Base-by-base conservation (phyloP, 2,329 filamentous ascomycete species). In the Grosmannia clavigera region DNA sequence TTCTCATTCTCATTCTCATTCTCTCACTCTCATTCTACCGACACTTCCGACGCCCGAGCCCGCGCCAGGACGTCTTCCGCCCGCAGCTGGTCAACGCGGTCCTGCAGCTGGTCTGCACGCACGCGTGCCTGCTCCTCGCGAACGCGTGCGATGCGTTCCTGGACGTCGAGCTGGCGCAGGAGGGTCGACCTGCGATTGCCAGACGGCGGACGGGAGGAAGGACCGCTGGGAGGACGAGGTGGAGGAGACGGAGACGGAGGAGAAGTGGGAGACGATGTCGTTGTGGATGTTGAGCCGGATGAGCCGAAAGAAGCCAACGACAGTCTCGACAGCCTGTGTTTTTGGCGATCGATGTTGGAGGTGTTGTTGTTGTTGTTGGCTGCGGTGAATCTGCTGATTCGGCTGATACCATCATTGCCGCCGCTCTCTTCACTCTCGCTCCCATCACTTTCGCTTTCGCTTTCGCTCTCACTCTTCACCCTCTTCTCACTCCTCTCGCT, bases 141-240 rank as follows among this genome's bases (percentile, higher is more conserved):
- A 12, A 43, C 40, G 11, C 61, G 61, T 5, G 58, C 61, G 25
- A 55, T 16, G 14, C 62, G 62, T 48, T 62, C 61, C 31, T 55
- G 59, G 14, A 46, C 58, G 52, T 62, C 61, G 31, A 64, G 56
- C 27, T 60, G 40, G 48, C 43, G 59, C 25, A 61, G 50, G 3
- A 63, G 27, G 40, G 35, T 14, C 25, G 40, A 29, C 5, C 35
- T 12, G 33, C 33, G 33, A 9, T 35, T 9, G 33, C 33, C 33
- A 9, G 33, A 40, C 12, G 38, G 38, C 5, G 25, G 54, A n/a
- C 12, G 22, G 22, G 11, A 4, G n/a, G 3, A 14, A 14, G 35
- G 35, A 10, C 10, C 14, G 38, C 4, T 40, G 38, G 38, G 35
- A 40, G 5, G 54, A 12, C n/a, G 31, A 10, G 31, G 25, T 3